phyloP scores from a whole-genome alignment of 2,329 filamentous ascomycete species.

The Penicillium sp. region DNA sequence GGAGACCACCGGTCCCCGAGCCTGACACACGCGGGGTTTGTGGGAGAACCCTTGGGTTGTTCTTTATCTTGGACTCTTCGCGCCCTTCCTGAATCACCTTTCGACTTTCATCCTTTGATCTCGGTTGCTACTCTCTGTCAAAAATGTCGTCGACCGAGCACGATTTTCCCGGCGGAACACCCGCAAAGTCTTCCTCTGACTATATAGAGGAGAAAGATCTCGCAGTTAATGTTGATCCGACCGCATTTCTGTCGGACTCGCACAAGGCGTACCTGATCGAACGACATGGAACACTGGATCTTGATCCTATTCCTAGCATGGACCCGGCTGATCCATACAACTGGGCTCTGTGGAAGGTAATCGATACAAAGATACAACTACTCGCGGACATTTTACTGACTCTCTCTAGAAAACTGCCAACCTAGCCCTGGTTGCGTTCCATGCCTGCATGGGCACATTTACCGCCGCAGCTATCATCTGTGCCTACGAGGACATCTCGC shows the following conservation, averaged over 20 bases:
- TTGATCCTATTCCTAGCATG: constrained; percentile 57
- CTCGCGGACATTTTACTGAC: constrained; percentile 5
- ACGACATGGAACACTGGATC: constrained; percentile 57
- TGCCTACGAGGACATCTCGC: constrained; percentile 57
- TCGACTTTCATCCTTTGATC: background rate
- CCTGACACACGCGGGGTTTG: constrained; percentile 13
- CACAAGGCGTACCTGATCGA: constrained; percentile 53
- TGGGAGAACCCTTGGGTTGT: background rate
- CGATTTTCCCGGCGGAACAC: background rate
- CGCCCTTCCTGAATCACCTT: background rate
- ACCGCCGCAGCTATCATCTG: constrained; percentile 59
- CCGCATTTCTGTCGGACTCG: constrained; percentile 26
- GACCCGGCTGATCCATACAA: constrained; percentile 59
- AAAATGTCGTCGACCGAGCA: constrained; percentile 12
- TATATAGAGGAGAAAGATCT: constrained; percentile 26
- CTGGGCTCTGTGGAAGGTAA: constrained; percentile 56
- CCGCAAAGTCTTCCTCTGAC: constrained; percentile 13
- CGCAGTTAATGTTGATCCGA: constrained; percentile 9
- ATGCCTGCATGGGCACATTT: constrained; percentile 62
- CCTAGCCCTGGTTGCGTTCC: constrained; percentile 59
- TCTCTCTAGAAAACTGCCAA: constrained; percentile 55
- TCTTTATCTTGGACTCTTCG: constrained; percentile 4
- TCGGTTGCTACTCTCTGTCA: background rate
- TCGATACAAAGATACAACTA: background rate
- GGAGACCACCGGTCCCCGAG: constrained; percentile 2